Conservation (phyloP, 2,329 filamentous ascomycete genomes). For the Paecilomyces dactylethromorphus region DNA sequence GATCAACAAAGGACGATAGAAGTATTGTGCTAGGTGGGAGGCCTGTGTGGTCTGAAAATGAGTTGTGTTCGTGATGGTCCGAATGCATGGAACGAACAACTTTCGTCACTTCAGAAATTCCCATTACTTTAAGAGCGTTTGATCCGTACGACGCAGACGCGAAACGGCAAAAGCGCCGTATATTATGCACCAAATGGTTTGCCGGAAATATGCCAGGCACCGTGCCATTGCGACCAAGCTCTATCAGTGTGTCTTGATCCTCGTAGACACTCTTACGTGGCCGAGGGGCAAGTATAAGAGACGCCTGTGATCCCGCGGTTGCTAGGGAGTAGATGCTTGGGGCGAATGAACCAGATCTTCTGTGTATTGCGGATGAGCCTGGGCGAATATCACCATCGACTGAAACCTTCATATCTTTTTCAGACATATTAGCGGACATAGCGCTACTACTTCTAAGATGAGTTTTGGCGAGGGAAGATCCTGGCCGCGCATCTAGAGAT, state of each 20-base stretch:
- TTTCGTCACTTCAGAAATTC: constrained; percentile 27
- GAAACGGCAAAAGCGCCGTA: constrained; percentile 41
- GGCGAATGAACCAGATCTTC: constrained; percentile 31
- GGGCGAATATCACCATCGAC: constrained; percentile 22
- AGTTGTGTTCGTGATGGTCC: constrained; percentile 38
- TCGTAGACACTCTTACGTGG: constrained; percentile 40
- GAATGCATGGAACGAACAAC: constrained; percentile 21
- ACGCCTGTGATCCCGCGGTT: constrained; percentile 37
- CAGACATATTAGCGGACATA: constrained; percentile 35
- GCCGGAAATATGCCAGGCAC: constrained; percentile 41
- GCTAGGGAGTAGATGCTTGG: constrained; percentile 42
- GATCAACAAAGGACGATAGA: constrained; percentile 64
- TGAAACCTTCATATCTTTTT: constrained; percentile 30
- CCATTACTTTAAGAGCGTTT: constrained; percentile 42
- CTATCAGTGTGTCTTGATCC: constrained; percentile 36
- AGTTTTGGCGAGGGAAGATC: constrained; percentile 30
- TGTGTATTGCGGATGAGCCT: constrained; percentile 23
- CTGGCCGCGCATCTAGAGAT: constrained; percentile 26
- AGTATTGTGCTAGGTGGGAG: constrained; percentile 45
- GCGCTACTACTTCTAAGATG: constrained; percentile 39
- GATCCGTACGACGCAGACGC: constrained; percentile 43
- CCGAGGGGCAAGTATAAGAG: constrained; percentile 37
- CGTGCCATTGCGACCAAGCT: constrained; percentile 36
- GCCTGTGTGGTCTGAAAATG: constrained; percentile 39
- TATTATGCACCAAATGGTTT: constrained; percentile 39